Evolutionary conservation across 352 stramenopile species (phyloP).

Genomic region (Phytophthora pluvialis): DNA sequence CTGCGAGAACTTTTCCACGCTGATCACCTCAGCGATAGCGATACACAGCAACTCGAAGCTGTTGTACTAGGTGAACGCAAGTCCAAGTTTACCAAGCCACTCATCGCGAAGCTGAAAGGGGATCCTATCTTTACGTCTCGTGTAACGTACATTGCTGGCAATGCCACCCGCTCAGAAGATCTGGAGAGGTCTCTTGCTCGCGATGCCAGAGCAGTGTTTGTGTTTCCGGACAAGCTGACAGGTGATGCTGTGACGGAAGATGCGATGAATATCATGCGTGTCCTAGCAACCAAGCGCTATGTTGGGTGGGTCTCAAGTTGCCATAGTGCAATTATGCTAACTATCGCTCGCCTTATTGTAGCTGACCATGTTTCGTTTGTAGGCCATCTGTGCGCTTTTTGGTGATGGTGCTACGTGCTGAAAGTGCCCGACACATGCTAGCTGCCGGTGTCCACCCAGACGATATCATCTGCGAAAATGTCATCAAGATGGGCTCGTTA

Average conservation of each 20-base stretch:
- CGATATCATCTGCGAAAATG: conserved; percentile 88
- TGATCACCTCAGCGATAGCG: conserved; percentile 62
- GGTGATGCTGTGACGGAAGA: conserved; percentile 77
- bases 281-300: conserved; percentile 72
- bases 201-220: conserved; percentile 73
- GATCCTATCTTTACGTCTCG: conserved; percentile 82
- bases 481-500: conserved; percentile 89
- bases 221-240: conserved; percentile 87
- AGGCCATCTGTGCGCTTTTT: conserved; percentile 71
- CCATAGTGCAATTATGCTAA: not conserved
- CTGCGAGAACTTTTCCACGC: conserved; percentile 90
- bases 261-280: conserved; percentile 86
- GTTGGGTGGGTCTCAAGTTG: conserved; percentile 54
- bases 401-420: conserved; percentile 78
- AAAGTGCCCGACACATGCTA: conserved; percentile 82
- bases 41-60: conserved; percentile 62
- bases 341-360: not conserved
- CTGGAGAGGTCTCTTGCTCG: conserved; percentile 68
- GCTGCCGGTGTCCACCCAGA: conserved; percentile 77
- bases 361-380: conserved; percentile 22
- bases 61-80: conserved; percentile 76
- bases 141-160: conserved; percentile 85
- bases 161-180: conserved; percentile 71
- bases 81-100: conserved; percentile 73
- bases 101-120: conserved; percentile 74